Evolutionary conservation across 108 stramenopile genomes (phyloP).

Genomic region (Nitzschia sp.): DNA sequence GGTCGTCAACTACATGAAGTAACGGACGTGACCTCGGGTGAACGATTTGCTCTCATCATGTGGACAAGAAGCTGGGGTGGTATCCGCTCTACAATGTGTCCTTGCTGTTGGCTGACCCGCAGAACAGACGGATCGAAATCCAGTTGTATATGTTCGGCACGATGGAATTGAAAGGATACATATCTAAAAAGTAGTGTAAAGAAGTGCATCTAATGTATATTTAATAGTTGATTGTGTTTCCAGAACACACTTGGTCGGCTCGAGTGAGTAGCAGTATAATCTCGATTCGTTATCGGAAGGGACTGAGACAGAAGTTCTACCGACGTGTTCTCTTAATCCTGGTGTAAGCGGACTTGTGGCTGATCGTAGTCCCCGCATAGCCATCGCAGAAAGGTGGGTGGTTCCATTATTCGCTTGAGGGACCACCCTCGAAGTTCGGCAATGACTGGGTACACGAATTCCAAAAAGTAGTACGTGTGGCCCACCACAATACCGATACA

Average conservation of each 20-base stretch:
- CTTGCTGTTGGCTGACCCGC: constrained; percentile 82
- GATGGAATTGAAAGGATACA: constrained; percentile 53
- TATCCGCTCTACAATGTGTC: constrained; percentile 52
- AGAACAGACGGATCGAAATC: constrained; percentile 14
- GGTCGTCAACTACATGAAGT: constrained; percentile 84
- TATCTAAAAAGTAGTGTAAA: background rate
- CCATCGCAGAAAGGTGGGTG: constrained; percentile 74
- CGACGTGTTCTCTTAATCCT: constrained; percentile 12
- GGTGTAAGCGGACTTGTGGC: constrained; percentile 14
- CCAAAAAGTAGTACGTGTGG: constrained; percentile 96
- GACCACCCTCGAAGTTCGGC: constrained; percentile 93
- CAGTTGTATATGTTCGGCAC: constrained; percentile 51
- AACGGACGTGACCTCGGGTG: constrained; percentile 58
- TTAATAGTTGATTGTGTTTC: no score
- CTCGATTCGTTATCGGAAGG: no score
- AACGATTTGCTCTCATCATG: constrained; percentile 76
- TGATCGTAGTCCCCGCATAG: constrained; percentile 64
- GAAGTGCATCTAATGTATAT: background rate
- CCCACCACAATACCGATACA: constrained; percentile 96
- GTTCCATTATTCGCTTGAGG: constrained; percentile 71
- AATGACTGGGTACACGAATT: constrained; percentile 94
- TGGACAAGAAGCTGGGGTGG: constrained; percentile 75
- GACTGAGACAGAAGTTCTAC: no score
- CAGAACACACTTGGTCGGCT: no score
- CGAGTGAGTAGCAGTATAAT: no score